A percentile compares a stretch with the other conserved stretches of the same genome.
phyloP scores from a whole-genome alignment of 2,329 filamentous ascomycete genomes.

The Paraphoma chrysanthemicola region DNA sequence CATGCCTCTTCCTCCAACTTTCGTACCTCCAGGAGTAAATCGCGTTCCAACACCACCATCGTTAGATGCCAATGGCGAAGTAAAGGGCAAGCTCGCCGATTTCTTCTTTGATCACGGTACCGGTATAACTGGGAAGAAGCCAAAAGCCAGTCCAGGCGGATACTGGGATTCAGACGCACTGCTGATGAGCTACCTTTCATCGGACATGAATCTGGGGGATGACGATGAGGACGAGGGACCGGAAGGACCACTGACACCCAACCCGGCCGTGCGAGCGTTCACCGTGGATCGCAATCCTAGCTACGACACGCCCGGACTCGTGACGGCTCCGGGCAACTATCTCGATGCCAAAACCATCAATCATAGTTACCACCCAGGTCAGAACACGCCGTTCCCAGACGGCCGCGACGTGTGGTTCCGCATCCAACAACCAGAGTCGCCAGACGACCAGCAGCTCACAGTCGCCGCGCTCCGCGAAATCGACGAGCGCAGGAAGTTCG shows the following conservation, averaged over 20 bases:
- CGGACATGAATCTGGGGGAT: conserved; percentile 16
- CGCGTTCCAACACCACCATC: conserved; percentile 37
- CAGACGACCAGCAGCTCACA: conserved; percentile 11
- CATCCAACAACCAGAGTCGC: conserved; percentile 8
- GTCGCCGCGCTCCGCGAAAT: conserved; percentile 15
- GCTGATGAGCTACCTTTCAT: conserved; percentile 38
- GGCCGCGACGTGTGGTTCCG: conserved; percentile 22
- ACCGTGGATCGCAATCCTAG: conserved; percentile 7
- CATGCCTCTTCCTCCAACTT: conserved; percentile 28
- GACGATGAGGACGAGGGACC: conserved; percentile 32
- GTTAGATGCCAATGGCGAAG: conserved; percentile 28
- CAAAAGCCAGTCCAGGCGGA: conserved; percentile 19
- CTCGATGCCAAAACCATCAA: conserved; percentile 10
- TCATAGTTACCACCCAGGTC: background rate
- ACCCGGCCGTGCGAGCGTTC: background rate
- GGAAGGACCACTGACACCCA: conserved; percentile 11
- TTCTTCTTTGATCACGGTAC: conserved; percentile 39
- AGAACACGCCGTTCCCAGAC: background rate
- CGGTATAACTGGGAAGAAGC: conserved; percentile 17
- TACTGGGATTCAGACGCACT: conserved; percentile 46
- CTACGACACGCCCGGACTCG: conserved; percentile 8
- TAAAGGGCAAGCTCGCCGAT: conserved; percentile 38
- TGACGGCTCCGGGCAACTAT: conserved; percentile 11
- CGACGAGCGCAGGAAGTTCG: conserved; percentile 43
- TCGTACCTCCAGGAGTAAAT: conserved; percentile 34